Evolutionary conservation across 2,329 filamentous ascomycete species (phyloP), one percentile per base, ranked within the genome.

Genomic region (Diplodia seriata): DNA sequence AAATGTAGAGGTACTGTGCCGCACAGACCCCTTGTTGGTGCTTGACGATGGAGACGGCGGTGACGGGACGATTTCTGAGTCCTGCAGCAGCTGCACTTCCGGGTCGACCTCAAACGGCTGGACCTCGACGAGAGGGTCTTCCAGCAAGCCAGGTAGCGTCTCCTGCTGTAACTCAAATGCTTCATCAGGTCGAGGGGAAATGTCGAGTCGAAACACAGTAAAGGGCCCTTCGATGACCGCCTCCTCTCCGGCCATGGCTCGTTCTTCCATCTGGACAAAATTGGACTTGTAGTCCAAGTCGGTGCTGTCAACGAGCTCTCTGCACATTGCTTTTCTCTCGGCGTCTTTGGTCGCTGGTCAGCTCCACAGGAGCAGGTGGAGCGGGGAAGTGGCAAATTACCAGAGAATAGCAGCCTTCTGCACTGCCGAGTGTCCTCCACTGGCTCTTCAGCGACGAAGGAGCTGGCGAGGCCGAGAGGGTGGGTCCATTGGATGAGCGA

Each of bases 401-500:
- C 59, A 14, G 59, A 63, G 31, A 63, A 63, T 0, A 63, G 47
- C 18, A 63, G n/a, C 4, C 59, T 29, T 23, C 59, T 51, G 12
- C 59, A 63, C 18, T 63, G 59, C 18, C 59, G 33, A 20, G 47
- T 26, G 15, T 63, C 47, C 1, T 63, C 59, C 6, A n/a, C n/a
- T 1, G 47, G 18, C 9, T 63, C 59, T 1, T 51, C 47, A 3
- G 31, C 59, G 20, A 63, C 33, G 29, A 51, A 63, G 8, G 59
- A 50, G n/a, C 59, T 63, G 18, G 59, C 20, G 2, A 63, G 43
- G 11, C 59, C 59, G 4, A 63, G 43, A 15, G 59, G 59, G 7
- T 63, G 43, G 33, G 59, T 63, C 59, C 59, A 63, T 23, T 63
- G 59, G 4, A 63, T 63, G 9, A 50, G 43, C 12, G 47, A 51